Base-by-base conservation (phyloP, 1,284 basidiomycete species). In the Pseudomicrostroma phylloplanum region DNA sequence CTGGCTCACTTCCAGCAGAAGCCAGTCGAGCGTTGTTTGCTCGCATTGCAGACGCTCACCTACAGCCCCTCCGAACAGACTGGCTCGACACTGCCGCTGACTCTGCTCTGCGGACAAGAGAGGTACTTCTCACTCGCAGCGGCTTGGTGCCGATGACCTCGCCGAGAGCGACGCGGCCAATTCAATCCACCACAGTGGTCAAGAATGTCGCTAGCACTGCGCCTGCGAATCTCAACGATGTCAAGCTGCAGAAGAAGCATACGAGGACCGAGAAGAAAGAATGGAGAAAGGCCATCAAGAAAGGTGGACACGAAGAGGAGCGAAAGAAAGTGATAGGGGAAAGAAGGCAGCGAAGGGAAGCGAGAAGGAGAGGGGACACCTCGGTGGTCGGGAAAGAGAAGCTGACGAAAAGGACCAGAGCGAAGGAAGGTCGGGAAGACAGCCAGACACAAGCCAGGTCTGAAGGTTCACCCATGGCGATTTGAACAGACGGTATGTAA, bases 61-160 rank as follows among this genome's bases (percentile, higher is more conserved):
- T 55, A 6, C 61, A 61, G 15, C 60, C 43, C 1, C 30, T 67
- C 0, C 63, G 62, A 2, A 63, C 68, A 1, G 6, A 11, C 8
- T 69, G 68, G 68, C 58, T 69, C 17, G 66, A 65, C 46, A 63
- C 63, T 1, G 65, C 66, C 1, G 56, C 51, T 19, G 21, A 54
- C 6, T 54, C 21, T 25, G 51, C 21, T 19, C 51, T 54, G 65
- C 15, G 61, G 58, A 17, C 51, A 58, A 26, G 63, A 60, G 2
- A 59, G 41, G 21, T 43, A 15, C 21, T 59, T 55, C 8, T 15
- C 57, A 7, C 9, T 39, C 23, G 7, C 55, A 23, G 11, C 7
- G 19, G 30, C 4, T 9, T 36, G 9, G 9, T 36, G 4, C 13
- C 63, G 23, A 15, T 56, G 12, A 21, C 48, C 15, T 26, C 63